Percentiles rank a stretch among this genome's conserved stretches.
Evolutionary conservation across 2,329 filamentous ascomycete species (phyloP).

Genomic region (Fusarium fujikuroi): DNA sequence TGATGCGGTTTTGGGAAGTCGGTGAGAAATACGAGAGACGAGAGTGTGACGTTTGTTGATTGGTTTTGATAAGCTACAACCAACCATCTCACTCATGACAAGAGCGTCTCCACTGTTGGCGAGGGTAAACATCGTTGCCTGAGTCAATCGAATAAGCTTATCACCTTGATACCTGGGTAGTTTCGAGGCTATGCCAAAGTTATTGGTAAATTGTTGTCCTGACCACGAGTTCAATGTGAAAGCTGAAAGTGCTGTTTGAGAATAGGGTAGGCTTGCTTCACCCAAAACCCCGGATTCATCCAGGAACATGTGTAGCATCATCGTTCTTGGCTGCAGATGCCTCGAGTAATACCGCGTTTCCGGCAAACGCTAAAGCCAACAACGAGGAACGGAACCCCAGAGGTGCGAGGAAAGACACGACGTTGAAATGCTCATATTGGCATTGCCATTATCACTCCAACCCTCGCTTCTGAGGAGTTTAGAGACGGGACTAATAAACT

Average conservation of each 20-base stretch:
- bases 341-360: not conserved
- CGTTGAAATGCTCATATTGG: slow-evolving; percentile 8
- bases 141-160: not conserved
- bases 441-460: not conserved
- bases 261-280: not conserved
- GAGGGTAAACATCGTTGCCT: not conserved
- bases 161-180: not conserved
- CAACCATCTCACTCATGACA: not conserved
- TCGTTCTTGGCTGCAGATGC: not conserved
- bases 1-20: not conserved
- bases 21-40: not conserved
- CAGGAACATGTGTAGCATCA: not conserved
- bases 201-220: not conserved
- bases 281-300: not conserved
- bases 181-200: not conserved
- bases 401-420: not conserved
- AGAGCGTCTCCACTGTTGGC: not conserved
- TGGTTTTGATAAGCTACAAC: not conserved
- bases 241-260: not conserved
- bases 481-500: not conserved
- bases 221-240: not conserved
- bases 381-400: no score
- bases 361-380: not conserved
- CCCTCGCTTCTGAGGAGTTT: not conserved
- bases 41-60: not conserved